Conservation (phyloP, 305 asterid species). For the Fraxinus paxiana region DNA sequence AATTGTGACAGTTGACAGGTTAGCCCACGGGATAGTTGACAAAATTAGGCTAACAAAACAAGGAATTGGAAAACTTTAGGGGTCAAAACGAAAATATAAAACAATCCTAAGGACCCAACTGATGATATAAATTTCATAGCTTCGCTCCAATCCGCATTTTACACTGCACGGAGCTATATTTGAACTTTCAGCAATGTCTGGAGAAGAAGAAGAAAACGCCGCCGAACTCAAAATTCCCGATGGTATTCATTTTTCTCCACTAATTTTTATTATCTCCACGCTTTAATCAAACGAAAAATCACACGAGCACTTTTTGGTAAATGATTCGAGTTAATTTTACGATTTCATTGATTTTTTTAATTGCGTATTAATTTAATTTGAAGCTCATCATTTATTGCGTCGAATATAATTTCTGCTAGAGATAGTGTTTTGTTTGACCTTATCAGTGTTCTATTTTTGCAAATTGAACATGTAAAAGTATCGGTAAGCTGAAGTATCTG, state of each 20-base stretch:
- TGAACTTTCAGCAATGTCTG: conserved; percentile 12
- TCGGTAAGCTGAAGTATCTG: background rate
- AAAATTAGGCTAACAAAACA: background rate
- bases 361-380: background rate
- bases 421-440: background rate
- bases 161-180: background rate
- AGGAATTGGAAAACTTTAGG: background rate
- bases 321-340: background rate
- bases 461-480: background rate
- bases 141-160: background rate
- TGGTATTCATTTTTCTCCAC: conserved; percentile 12
- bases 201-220: conserved; percentile 34
- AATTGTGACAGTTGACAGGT: background rate
- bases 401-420: background rate
- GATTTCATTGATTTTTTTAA: background rate
- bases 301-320: background rate
- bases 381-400: background rate
- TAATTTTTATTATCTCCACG: background rate
- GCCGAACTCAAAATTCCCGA: conserved; percentile 38
- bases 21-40: background rate
- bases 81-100: background rate
- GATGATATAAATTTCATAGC: background rate
- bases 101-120: background rate
- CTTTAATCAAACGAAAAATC: background rate
- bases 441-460: background rate